A percentile compares a stretch with the other conserved stretches of the same genome.
Conservation (phyloP, 305 asterid genomes). For the Stenogyne calaminthoides region DNA sequence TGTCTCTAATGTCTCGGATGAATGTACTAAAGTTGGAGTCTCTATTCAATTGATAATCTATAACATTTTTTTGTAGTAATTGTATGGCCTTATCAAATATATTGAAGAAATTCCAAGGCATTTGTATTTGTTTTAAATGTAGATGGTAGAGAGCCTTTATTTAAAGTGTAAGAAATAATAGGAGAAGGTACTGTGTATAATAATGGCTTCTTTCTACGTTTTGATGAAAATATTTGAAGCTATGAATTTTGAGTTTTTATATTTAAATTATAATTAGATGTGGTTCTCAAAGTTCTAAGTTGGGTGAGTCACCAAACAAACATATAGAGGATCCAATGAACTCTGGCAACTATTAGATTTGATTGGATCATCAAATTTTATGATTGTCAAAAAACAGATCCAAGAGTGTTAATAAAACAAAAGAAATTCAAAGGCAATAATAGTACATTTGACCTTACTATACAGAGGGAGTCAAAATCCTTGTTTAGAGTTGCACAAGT, state of each 20-base stretch:
- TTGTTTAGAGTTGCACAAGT: no score
- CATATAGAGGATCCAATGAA: no score
- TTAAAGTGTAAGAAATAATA: background rate
- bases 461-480: no score
- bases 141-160: background rate
- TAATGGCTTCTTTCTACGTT: background rate
- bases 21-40: conserved; percentile 4
- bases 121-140: background rate
- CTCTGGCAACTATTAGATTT: no score
- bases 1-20: background rate
- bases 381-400: no score
- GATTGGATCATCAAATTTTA: no score
- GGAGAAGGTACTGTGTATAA: background rate
- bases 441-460: no score
- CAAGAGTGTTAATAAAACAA: no score
- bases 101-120: background rate
- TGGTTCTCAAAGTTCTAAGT: no score
- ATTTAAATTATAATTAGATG: no score
- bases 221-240: background rate
- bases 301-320: no score
- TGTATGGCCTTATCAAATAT: background rate
- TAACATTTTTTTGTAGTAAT: conserved; percentile 16
- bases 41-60: background rate
- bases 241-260: background rate
- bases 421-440: no score